A percentile compares a stretch with the other conserved stretches of the same genome.
These are phyloP conservation scores for Ogataea pignaliae DNA, from an alignment of 805 yeast genomes.

Conservation along the genomic window DNA sequence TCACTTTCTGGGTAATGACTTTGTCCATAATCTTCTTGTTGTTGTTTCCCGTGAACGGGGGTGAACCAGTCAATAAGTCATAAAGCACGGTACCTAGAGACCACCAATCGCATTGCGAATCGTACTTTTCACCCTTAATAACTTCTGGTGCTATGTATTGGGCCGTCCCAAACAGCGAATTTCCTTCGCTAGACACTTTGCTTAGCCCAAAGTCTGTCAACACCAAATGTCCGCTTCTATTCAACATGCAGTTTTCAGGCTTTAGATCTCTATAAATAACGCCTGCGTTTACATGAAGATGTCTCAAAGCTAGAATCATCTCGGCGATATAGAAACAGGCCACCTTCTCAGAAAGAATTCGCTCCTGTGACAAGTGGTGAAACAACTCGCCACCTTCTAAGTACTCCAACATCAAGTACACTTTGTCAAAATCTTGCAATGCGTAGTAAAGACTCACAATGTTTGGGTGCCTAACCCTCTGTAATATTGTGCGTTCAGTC, in stretches of 20 bases:
- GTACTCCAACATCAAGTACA: slow-evolving; percentile 73
- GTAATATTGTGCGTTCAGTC: slow-evolving; percentile 72
- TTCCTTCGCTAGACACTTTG: slow-evolving; percentile 43
- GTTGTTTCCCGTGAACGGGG: slow-evolving; percentile 84
- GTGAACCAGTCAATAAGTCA: slow-evolving; percentile 80
- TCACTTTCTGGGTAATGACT: slow-evolving; percentile 60
- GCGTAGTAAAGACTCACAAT: slow-evolving; percentile 81
- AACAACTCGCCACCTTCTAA: slow-evolving; percentile 87
- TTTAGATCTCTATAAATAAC: slow-evolving; percentile 84
- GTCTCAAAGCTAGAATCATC: slow-evolving; percentile 70
- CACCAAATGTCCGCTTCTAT: slow-evolving; percentile 72
- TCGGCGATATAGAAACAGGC: slow-evolving; percentile 80
- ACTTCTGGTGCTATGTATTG: slow-evolving; percentile 92
- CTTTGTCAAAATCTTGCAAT: slow-evolving; percentile 71
- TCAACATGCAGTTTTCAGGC: slow-evolving; percentile 84
- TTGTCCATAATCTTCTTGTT: slow-evolving; percentile 73
- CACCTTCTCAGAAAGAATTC: slow-evolving; percentile 52
- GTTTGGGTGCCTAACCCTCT: slow-evolving; percentile 70
- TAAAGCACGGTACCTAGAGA: slow-evolving; percentile 78
- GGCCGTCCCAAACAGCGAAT: slow-evolving; percentile 68
- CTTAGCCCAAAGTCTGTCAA: slow-evolving; percentile 84
- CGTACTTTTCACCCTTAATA: slow-evolving; percentile 70
- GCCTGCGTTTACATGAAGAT: slow-evolving; percentile 67
- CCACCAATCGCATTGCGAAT: slow-evolving; percentile 87
- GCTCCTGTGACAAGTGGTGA: slow-evolving; percentile 49